Conservation (phyloP, 257 asterid species). For the Ophiorrhiza pumila region DNA sequence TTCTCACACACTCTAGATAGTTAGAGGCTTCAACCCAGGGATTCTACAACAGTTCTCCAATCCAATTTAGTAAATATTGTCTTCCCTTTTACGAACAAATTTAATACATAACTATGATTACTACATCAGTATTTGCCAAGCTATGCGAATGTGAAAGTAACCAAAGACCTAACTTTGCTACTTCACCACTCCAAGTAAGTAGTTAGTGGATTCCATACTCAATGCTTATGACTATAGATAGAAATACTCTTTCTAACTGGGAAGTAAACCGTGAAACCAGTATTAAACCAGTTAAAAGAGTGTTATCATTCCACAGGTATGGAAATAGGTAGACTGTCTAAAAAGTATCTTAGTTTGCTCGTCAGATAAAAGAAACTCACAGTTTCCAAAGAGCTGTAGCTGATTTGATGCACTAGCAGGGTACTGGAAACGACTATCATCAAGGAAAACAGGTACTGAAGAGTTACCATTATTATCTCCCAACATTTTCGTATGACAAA, state of each 20-base stretch:
- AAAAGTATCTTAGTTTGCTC: neutral
- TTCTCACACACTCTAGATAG: neutral
- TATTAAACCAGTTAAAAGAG: neutral
- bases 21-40: neutral
- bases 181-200: neutral
- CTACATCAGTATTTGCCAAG: neutral
- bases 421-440: slow-evolving; percentile 41
- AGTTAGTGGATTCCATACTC: neutral
- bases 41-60: neutral
- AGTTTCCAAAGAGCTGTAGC: slow-evolving; percentile 56
- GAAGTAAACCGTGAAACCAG: neutral
- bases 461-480: slow-evolving; percentile 52
- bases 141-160: neutral
- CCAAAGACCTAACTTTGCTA: neutral
- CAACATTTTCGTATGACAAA: slow-evolving; percentile 37
- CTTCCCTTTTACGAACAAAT: neutral
- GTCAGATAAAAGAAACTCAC: slow-evolving; percentile 40
- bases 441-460: slow-evolving; percentile 45
- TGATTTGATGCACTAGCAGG: slow-evolving; percentile 55
- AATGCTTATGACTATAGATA: neutral
- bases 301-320: neutral
- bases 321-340: neutral
- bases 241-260: neutral
- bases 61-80: neutral
- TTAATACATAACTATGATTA: neutral